These are phyloP conservation scores for Fraxinus paxiana DNA, from an alignment of 305 asterid genomes.

Conservation along the genomic window DNA sequence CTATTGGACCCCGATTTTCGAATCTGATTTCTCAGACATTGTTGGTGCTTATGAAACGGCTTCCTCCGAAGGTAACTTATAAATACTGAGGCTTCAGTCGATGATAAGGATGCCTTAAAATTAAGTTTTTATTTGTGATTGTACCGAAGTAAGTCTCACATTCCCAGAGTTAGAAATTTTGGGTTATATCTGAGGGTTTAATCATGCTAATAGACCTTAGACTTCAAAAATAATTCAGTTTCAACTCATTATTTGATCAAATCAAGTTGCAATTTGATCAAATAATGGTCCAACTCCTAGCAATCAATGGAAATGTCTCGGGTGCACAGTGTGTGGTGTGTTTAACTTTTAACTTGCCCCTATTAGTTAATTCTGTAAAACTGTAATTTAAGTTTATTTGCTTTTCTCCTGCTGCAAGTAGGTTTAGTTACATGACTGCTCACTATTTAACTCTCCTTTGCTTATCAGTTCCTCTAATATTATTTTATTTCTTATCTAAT, in stretches of 20 bases:
- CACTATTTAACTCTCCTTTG: constrained; percentile 8
- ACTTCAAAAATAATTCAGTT: not conserved
- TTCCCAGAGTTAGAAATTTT: not conserved
- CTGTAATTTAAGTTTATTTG: not conserved
- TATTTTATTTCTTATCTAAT: constrained; percentile 17
- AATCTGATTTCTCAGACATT: constrained; percentile 90
- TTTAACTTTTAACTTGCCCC: not conserved
- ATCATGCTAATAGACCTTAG: not conserved
- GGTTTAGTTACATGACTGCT: constrained; percentile 11
- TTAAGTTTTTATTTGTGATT: not conserved
- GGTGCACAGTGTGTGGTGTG: not conserved
- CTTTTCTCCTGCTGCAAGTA: not conserved
- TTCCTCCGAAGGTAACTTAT: constrained; percentile 76
- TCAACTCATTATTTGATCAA: not conserved
- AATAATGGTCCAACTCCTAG: not conserved
- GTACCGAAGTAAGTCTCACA: not conserved
- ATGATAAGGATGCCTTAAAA: not conserved
- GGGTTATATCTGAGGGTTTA: not conserved
- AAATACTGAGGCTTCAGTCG: not conserved
- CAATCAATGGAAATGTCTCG: not conserved
- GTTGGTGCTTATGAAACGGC: constrained; percentile 85
- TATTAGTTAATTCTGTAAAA: not conserved
- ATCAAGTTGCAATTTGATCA: not conserved
- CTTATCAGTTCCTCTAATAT: not conserved
- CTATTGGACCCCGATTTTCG: constrained; percentile 95